Base-by-base conservation (phyloP, 108 stramenopile genomes). In the Nitzschia palea region DNA sequence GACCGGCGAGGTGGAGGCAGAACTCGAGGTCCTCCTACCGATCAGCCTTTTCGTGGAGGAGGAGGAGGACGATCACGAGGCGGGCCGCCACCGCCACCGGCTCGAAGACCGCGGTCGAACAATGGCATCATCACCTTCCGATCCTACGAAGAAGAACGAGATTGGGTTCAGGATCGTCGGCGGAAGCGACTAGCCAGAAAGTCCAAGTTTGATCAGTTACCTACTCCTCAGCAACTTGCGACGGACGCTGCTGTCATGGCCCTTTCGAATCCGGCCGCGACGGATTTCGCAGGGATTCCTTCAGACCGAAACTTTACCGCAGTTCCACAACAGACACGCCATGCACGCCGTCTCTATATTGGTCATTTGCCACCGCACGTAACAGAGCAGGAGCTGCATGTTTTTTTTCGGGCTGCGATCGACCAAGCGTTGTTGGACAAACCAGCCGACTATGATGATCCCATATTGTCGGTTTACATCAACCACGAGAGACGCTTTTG, bases 341-440 rank as follows among this genome's bases (percentile, higher is more conserved):
- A 97, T 68, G 97, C 97, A 12, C 79, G 98, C 8, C 80, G 98
- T 22, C 78, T 99, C 26, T 99, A 98, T 83, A 80, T 98, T 52
- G 99, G 99, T 22, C 82, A 95, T 69, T 68, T 97, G 40, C 87
- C 87, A 3, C 80, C 82, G n/a, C 76, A 85, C 67, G 69, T 89
- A 10, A 74, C 67, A 22, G 97, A 99, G 68, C 59, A 80, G 28
- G 88, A 97, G 15, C 55, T 99, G 28, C 81, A 88, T 32, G 70
- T 58, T 45, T 97, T 93, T 64, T 98, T 98, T 65, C 69, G 90
- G 33, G 65, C 82, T 28, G 90, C 95, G 44, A 87, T 98, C 68
- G 73, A 86, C 26, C 51, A 44, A 52, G 79, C 88, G 22, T 60
- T 82, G 30, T 61, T 80, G 15, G 23, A 74, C 0, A 79, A 79